Conservation (phyloP, 306 rosid genomes). For the Trichosanthes cucumerina region DNA sequence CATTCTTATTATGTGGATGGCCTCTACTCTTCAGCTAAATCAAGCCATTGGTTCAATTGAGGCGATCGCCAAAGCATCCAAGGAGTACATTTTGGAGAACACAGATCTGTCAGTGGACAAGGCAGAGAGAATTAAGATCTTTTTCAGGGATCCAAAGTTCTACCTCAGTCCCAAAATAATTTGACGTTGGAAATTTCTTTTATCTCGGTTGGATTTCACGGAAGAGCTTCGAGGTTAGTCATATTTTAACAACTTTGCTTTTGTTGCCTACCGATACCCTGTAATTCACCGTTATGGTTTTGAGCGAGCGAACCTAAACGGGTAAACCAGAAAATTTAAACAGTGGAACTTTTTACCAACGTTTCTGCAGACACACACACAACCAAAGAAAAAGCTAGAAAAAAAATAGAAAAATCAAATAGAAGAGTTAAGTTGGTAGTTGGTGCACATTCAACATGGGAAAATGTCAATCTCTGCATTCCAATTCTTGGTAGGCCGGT, state of each 20-base stretch:
- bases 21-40: constrained; percentile 41
- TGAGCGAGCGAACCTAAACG: background rate
- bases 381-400: background rate
- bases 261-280: background rate
- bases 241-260: background rate
- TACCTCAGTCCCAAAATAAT: constrained; percentile 60
- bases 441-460: background rate
- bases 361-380: background rate
- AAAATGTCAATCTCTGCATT: background rate
- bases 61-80: constrained; percentile 71
- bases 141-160: constrained; percentile 68
- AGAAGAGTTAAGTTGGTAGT: background rate
- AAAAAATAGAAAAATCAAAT: background rate
- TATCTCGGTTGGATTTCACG: too few species aligned
- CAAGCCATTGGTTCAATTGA: constrained; percentile 88
- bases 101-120: constrained; percentile 82
- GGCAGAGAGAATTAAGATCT: constrained; percentile 52
- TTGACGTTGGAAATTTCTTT: too few species aligned
- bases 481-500: background rate
- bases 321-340: background rate
- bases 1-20: background rate
- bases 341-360: too few species aligned
- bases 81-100: constrained; percentile 61
- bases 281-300: background rate
- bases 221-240: background rate